These are phyloP conservation scores for Mortierella sp. DNA, from an alignment of 371 early-diverging fungal species.

Conservation along the genomic window DNA sequence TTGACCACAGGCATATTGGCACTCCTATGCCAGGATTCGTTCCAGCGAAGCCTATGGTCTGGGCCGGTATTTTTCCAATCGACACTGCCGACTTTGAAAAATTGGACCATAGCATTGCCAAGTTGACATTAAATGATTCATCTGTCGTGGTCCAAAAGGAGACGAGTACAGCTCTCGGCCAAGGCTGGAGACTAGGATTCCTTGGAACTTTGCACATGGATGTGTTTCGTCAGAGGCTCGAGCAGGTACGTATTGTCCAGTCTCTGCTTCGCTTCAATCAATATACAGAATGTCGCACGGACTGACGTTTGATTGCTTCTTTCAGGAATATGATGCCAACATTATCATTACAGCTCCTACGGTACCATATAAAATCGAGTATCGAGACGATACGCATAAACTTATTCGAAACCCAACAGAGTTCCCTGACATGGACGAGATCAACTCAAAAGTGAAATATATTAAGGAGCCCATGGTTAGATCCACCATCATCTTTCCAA, in stretches of 20 bases:
- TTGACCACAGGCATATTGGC: slow-evolving; percentile 70
- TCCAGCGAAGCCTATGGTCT: slow-evolving; percentile 92
- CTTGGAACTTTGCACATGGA: slow-evolving; percentile 98
- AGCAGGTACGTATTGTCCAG: slow-evolving; percentile 70
- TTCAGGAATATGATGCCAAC: slow-evolving; percentile 89
- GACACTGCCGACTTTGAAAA: slow-evolving; percentile 90
- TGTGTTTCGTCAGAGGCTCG: slow-evolving; percentile 94
- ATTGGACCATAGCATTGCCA: slow-evolving; percentile 91
- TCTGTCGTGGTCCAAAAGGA: slow-evolving; percentile 92
- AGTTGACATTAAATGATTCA: slow-evolving; percentile 95
- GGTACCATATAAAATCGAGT: slow-evolving; percentile 86
- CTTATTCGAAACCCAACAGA: slow-evolving; percentile 91
- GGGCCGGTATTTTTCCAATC: slow-evolving; percentile 92
- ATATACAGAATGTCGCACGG: neutral
- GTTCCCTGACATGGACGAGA: slow-evolving; percentile 87
- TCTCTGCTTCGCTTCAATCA: neutral
- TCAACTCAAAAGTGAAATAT: slow-evolving; percentile 70
- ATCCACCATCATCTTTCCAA: slow-evolving; percentile 94
- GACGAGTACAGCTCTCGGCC: slow-evolving; percentile 91
- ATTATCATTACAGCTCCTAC: slow-evolving; percentile 95
- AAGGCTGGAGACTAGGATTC: slow-evolving; percentile 98
- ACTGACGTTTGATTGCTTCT: neutral
- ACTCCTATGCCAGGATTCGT: slow-evolving; percentile 91
- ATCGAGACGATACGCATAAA: slow-evolving; percentile 67
- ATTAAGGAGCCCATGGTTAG: slow-evolving; percentile 94